Evolutionary conservation across 2,329 filamentous ascomycete genomes (phyloP).

Genomic region (Diaporthe vexans): DNA sequence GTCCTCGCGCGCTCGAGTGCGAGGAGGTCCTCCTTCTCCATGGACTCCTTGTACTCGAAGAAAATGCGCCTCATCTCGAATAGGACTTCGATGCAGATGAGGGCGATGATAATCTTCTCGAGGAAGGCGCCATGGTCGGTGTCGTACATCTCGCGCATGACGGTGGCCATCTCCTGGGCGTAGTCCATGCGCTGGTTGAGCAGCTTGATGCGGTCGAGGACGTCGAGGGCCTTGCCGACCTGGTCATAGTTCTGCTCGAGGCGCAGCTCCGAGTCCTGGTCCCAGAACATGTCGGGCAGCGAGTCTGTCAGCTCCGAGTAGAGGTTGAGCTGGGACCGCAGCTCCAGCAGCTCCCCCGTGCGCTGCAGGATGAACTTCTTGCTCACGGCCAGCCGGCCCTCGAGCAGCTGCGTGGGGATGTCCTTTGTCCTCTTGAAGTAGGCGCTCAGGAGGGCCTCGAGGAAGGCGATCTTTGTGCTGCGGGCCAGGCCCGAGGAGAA

Average conservation of each 20-base stretch:
- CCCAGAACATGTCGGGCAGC: constrained; percentile 97
- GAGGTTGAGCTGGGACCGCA: constrained; percentile 93
- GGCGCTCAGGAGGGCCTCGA: constrained; percentile 84
- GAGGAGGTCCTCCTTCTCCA: constrained; percentile 19
- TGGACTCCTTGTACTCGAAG: constrained; percentile 67
- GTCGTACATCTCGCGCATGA: constrained; percentile 88
- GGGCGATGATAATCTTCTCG: constrained; percentile 95
- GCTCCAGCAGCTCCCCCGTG: constrained; percentile 89
- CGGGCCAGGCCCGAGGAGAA: constrained; percentile 95
- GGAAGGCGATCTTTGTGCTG: constrained; percentile 92
- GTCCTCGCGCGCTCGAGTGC: constrained; percentile 21
- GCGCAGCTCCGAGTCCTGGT: constrained; percentile 87
- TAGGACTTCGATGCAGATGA: constrained; percentile 92
- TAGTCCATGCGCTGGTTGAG: constrained; percentile 99
- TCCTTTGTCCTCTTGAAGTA: constrained; percentile 90
- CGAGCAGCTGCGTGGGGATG: constrained; percentile 83
- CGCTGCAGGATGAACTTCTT: constrained; percentile 89
- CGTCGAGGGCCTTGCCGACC: constrained; percentile 90
- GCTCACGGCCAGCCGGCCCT: constrained; percentile 61
- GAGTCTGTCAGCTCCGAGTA: constrained; percentile 97
- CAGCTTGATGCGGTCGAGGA: constrained; percentile 89
- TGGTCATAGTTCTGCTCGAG: constrained; percentile 96
- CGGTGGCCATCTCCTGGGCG: constrained; percentile 92
- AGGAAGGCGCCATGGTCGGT: constrained; percentile 90
- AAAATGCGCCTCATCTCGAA: constrained; percentile 86